Base-by-base conservation (phyloP, 768 basidiomycete species). In the Lentinus brumalis region DNA sequence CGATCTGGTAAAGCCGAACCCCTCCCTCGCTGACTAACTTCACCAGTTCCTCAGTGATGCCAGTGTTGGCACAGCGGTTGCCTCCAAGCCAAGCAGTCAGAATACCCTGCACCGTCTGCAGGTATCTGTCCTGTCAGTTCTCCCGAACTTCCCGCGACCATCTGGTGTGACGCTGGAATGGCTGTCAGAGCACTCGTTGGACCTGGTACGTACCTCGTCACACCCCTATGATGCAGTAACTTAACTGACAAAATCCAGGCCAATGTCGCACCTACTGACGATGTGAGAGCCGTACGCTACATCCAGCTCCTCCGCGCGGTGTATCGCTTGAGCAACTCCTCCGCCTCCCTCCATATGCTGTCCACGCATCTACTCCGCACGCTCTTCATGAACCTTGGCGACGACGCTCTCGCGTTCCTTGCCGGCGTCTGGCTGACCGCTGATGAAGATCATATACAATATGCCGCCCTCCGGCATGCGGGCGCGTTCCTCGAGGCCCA, bases 401-500 rank as follows among this genome's bases (percentile, higher is more conserved):
- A 88, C 32, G 88, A 88, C 56, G 80, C 89, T 0, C 76, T 98
- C 12, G 79, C 86, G 0, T 96, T 99, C 78, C 83, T 99, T 11
- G 84, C 89, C 0, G 88, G 91, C 0, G 69, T 90, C 29, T 92
- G 90, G 82, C 77, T 73, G 29, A 53, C 62, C 15, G 52, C 69
- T 12, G 39, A 46, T n/a, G 26, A 70, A 32, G 74, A 3, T 65
- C 65, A 74, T 50, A 79, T 78, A 60, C 80, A 75, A 58, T 74
- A 81, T 2, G 79, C 86, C 1, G 87, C 94, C 0, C 76, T 98
- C 9, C 76, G 81, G 5, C 94, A 98, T 70, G 86, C 87, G 18
- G 78, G 82, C 2, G 92, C 94, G 0, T 96, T 96, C 73, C 72
- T 98, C 12, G 81, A 86, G 50, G 92, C 95, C 0, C 87, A 93